A percentile compares a stretch with the other conserved stretches of the same genome.
Conservation (phyloP, 768 basidiomycete species). For the Trametes villosa region DNA sequence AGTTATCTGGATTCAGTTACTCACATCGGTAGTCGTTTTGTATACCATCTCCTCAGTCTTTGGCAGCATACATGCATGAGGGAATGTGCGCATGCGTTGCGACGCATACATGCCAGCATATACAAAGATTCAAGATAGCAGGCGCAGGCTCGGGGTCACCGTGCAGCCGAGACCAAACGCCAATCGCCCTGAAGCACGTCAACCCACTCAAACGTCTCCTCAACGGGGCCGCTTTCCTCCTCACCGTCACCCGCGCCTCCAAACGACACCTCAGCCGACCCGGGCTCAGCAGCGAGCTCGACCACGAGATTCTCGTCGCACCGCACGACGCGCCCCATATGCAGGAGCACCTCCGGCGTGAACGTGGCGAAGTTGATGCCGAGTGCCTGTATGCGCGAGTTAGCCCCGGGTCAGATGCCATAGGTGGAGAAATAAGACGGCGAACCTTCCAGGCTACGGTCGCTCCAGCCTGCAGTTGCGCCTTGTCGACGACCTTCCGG, state of each 20-base stretch:
- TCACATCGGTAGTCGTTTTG: not conserved
- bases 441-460: constrained; percentile 42
- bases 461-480: constrained; percentile 25
- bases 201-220: constrained; percentile 32
- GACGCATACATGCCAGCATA: too few species aligned
- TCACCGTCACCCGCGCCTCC: constrained; percentile 29
- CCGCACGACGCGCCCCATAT: constrained; percentile 45
- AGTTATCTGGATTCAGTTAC: too few species aligned
- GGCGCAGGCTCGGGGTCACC: not conserved
- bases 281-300: constrained; percentile 12
- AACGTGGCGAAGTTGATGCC: constrained; percentile 61
- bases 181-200: constrained; percentile 38
- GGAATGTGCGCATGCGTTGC: not conserved
- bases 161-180: constrained; percentile 25
- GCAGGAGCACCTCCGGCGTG: constrained; percentile 61
- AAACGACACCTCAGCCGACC: constrained; percentile 32
- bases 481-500: constrained; percentile 21
- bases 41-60: not conserved
- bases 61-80: not conserved
- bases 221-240: constrained; percentile 27
- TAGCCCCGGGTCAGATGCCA: not conserved
- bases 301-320: constrained; percentile 28
- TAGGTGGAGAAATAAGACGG: not conserved
- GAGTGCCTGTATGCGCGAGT: constrained; percentile 47
- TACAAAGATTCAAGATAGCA: too few species aligned